A percentile compares a stretch with the other conserved stretches of the same genome.
Evolutionary conservation across 345 rosid species (phyloP).

Genomic region (Microthlaspi erraticum): DNA sequence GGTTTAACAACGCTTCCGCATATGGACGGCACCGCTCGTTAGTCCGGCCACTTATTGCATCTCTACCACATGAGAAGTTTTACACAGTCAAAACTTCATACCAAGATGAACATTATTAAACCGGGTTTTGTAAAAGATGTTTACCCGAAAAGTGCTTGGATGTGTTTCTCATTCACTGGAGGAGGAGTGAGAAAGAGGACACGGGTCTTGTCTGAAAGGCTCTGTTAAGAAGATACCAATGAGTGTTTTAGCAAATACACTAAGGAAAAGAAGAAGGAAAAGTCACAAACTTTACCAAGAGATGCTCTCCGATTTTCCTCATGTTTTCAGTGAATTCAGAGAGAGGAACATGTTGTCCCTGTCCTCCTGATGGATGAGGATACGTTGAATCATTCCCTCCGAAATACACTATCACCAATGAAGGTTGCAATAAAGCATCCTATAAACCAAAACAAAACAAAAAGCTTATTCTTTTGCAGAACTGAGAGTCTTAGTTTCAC

Average conservation of each 20-base stretch:
- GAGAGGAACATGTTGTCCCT: slow-evolving; percentile 89
- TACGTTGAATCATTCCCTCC: slow-evolving; percentile 89
- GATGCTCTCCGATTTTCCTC: slow-evolving; percentile 73
- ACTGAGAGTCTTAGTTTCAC: too few relatives aligned
- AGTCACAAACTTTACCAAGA: slow-evolving; percentile 57
- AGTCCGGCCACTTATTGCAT: slow-evolving; percentile 51
- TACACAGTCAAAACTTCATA: slow-evolving; percentile 20
- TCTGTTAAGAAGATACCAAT: slow-evolving; percentile 49
- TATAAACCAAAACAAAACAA: slow-evolving; percentile 28
- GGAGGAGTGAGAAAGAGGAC: slow-evolving; percentile 71
- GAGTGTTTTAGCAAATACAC: slow-evolving; percentile 2
- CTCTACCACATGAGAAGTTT: slow-evolving; percentile 15
- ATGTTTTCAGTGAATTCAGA: slow-evolving; percentile 74
- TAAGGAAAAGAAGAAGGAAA: background rate
- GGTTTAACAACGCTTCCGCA: slow-evolving; percentile 69
- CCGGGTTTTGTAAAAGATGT: background rate
- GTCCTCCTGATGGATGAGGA: slow-evolving; percentile 68
- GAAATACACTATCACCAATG: slow-evolving; percentile 87
- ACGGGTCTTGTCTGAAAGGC: slow-evolving; percentile 75
- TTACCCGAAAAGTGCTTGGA: slow-evolving; percentile 41
- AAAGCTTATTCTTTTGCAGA: background rate
- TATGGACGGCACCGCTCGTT: slow-evolving; percentile 65
- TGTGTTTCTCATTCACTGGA: slow-evolving; percentile 71
- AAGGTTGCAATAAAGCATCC: slow-evolving; percentile 75
- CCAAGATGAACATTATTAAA: background rate